Evolutionary conservation across 2,329 filamentous ascomycete genomes (phyloP), one percentile per base, ranked within the genome.

Genomic region (Arthrobotrys megalospora): DNA sequence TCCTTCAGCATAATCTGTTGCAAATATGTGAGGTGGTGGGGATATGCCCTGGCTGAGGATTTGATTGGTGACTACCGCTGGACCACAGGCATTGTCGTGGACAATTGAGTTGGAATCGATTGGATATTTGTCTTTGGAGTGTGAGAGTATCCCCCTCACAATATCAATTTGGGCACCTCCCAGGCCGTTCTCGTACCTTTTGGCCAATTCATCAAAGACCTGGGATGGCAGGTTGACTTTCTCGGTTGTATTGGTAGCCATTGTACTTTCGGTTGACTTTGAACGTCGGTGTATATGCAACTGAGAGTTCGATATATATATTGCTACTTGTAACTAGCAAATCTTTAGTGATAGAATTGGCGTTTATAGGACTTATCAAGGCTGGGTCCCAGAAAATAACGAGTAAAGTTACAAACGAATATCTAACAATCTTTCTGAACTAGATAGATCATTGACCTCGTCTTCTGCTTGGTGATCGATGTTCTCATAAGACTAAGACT

Each of bases 71-170:
- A 65, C 58, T 11, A 77, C 43, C 1, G 65, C 65, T 2, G 60
- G 65, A 12, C 72, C 72, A 41, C 66, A 77, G 24, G 72, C 72
- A 32, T 77, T 77, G n/a, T 77, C 65, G 12, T 77, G 72, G 28
- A 77, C 58, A 6, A 77, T 32, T 2, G 72, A 77, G 14, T n/a
- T 24, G 11, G 65, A 50, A 16, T 2, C 32, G 14, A 77, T 70
- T 16, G 72, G 65, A 21, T n/a, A 28, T 14, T 34, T 48, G 1
- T 38, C 19, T 14, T 63, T 43, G 45, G 41, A 45, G 1, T 66
- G 64, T 14, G 62, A 16, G 1, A 76, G 47, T 10, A 76, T 16
- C 1, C 8, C 60, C 10, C 32, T 58, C 38, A 66, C 58, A 38
- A 77, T 77, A 19, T 77, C 55, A n/a, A 19, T 21, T 6, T 77